Conservation (phyloP, 2,329 filamentous ascomycete species). For the Ophiostoma sp. region DNA sequence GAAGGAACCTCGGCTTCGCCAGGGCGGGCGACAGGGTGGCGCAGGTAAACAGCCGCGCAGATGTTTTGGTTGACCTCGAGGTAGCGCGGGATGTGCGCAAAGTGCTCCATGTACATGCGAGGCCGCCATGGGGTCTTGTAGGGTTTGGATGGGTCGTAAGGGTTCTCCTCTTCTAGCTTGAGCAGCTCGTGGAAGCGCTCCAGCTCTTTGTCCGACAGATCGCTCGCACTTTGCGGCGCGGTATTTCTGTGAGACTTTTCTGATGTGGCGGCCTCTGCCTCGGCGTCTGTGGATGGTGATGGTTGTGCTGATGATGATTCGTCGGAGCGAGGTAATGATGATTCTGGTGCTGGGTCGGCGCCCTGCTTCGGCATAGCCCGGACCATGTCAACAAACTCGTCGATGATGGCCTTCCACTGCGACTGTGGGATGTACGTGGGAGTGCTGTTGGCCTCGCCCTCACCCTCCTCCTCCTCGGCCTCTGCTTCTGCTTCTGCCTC, state of each 20-base stretch:
- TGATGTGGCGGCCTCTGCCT: constrained; percentile 10
- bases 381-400: constrained; percentile 49
- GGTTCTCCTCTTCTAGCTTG: constrained; percentile 64
- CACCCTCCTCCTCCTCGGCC: constrained; percentile 29
- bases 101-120: constrained; percentile 78
- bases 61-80: constrained; percentile 97
- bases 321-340: not conserved
- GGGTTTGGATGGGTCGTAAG: constrained; percentile 68
- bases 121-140: constrained; percentile 90
- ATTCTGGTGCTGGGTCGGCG: constrained; percentile 21
- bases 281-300: not conserved
- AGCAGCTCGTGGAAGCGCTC: constrained; percentile 52
- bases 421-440: constrained; percentile 1
- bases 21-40: constrained; percentile 84
- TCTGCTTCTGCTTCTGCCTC: constrained; percentile 27
- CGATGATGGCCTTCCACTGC: constrained; percentile 38
- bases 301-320: constrained; percentile 10
- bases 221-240: constrained; percentile 4
- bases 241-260: not conserved
- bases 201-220: constrained; percentile 48
- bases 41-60: constrained; percentile 88
- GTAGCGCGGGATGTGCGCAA: constrained; percentile 91
- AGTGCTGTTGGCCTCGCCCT: not conserved
- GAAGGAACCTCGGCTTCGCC: constrained; percentile 78
- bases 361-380: constrained; percentile 23